phyloP scores from a whole-genome alignment of 169 alveolate genomes.

The Ichthyophthirius multifiliis region DNA sequence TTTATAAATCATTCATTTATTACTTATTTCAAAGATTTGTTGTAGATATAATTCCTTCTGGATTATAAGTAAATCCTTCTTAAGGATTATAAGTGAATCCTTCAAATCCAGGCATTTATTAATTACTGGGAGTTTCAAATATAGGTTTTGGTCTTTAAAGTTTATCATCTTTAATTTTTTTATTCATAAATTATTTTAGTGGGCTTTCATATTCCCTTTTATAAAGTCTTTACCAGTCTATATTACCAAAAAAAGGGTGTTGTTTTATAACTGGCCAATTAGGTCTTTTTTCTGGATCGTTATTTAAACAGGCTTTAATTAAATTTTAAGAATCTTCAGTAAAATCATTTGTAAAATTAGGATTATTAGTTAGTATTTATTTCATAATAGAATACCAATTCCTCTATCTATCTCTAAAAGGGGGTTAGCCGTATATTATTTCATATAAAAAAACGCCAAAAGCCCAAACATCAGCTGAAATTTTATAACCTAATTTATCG shows the following conservation, averaged over 20 bases:
- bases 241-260: conserved; percentile 22
- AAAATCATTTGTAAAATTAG: background rate
- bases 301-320: conserved; percentile 6
- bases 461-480: conserved; percentile 75
- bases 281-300: background rate
- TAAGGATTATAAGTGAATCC: background rate
- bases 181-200: conserved; percentile 16
- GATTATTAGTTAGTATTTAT: background rate
- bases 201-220: background rate
- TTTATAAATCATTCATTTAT: no score
- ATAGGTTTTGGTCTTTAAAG: no score
- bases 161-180: no score
- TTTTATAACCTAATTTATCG: conserved; percentile 70
- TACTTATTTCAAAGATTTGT: no score
- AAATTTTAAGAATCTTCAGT: background rate
- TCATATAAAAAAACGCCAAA: conserved; percentile 68
- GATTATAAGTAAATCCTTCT: no score
- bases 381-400: background rate
- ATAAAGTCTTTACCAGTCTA: background rate
- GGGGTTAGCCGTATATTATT: conserved; percentile 69
- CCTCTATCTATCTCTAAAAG: conserved; percentile 31
- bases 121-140: no score
- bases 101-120: no score
- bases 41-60: no score
- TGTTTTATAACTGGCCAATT: conserved; percentile 1